Conservation (phyloP, 352 stramenopile species). For the Pythium guiyangense region DNA sequence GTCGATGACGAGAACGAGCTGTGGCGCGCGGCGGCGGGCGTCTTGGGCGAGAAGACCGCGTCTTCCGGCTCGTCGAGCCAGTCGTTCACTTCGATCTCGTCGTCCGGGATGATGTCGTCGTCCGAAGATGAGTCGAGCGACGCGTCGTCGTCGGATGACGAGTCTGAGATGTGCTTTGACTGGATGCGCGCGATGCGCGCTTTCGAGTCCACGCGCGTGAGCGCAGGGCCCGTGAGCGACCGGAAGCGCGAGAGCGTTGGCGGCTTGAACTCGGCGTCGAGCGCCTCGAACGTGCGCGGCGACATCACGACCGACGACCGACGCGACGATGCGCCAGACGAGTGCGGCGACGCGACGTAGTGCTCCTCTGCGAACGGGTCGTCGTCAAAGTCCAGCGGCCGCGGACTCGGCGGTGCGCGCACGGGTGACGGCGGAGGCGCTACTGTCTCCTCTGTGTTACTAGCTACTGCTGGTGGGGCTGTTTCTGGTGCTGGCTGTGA, state of each 20-base stretch:
- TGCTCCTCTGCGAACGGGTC: conserved; percentile 14
- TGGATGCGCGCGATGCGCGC: conserved; percentile 12
- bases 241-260: conserved; percentile 17
- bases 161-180: conserved; percentile 26
- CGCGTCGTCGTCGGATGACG: conserved; percentile 26
- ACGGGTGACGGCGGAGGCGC: not conserved
- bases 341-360: conserved; percentile 10
- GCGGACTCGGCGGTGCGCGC: conserved; percentile 2
- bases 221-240: conserved; percentile 2
- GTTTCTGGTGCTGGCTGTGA: not conserved
- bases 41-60: conserved; percentile 46
- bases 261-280: conserved; percentile 19
- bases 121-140: conserved; percentile 25
- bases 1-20: conserved; percentile 53
- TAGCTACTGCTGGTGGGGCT: too few relatives aligned
- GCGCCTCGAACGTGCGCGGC: conserved; percentile 13
- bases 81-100: conserved; percentile 62
- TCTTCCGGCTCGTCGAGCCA: conserved; percentile 76
- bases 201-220: conserved; percentile 16
- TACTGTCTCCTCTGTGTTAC: not conserved
- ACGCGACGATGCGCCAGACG: conserved; percentile 12
- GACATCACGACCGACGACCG: conserved; percentile 18
- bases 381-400: not conserved
- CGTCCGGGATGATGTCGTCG: conserved; percentile 31
- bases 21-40: conserved; percentile 22